Conservation (phyloP, 2,329 filamentous ascomycete species). For the Neonectria hederae region DNA sequence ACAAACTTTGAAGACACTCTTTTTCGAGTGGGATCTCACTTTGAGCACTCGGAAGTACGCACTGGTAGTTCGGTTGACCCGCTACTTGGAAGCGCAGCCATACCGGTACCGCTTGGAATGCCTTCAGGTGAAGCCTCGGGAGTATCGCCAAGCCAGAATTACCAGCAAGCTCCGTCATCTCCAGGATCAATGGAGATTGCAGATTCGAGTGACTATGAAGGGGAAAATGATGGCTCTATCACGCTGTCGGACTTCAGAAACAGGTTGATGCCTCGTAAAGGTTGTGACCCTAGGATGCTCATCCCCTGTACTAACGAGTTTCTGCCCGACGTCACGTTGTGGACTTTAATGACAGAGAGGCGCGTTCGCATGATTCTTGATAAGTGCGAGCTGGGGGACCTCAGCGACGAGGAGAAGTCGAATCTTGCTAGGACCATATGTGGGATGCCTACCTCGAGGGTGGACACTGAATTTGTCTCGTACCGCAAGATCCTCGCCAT, state of each 20-base stretch:
- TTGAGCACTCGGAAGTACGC: neutral
- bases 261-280: neutral
- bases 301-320: constrained; percentile 1
- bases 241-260: neutral
- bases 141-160: neutral
- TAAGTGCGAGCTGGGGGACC: neutral
- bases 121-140: neutral
- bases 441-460: neutral
- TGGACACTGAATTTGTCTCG: neutral
- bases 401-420: neutral
- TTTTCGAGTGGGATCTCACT: neutral
- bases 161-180: neutral
- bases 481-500: constrained; percentile 11
- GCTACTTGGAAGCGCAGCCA: neutral
- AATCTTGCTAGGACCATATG: neutral
- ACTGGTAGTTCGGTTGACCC: neutral
- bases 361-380: neutral
- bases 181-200: neutral
- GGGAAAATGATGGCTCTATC: neutral
- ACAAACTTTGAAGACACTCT: neutral
- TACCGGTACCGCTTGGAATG: neutral
- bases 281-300: neutral
- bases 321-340: constrained; percentile 7
- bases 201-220: neutral
- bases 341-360: constrained; percentile 4